Evolutionary conservation across 257 asterid species (phyloP).

Genomic region (Capsicum rhomboideum): DNA sequence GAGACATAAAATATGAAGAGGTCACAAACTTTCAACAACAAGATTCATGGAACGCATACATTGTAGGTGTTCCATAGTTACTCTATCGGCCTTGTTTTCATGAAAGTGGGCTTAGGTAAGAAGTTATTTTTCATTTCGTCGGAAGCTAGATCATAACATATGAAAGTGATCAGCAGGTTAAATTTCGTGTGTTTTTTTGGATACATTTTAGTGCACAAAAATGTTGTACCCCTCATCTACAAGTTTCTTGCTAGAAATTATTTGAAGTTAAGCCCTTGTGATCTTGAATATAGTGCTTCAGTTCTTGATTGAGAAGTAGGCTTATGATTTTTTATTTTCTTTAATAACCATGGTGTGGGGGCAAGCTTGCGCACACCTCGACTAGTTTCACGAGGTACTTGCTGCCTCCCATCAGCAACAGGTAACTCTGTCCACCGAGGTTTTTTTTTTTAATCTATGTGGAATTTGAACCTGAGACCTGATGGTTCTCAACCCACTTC

Average conservation of each 20-base stretch:
- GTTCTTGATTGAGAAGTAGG: neutral
- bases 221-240: neutral
- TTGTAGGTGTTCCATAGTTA: conserved; percentile 65
- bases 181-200: neutral
- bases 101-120: neutral
- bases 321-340: neutral
- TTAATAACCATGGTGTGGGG: no score
- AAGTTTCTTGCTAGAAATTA: neutral
- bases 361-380: no score
- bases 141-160: neutral
- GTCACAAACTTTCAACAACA: conserved; percentile 75
- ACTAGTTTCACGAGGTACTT: no score
- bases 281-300: neutral
- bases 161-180: neutral
- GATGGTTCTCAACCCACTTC: no score
- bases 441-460: no score
- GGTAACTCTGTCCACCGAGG: no score
- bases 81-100: neutral
- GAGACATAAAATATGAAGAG: conserved; percentile 78
- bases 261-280: neutral
- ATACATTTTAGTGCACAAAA: neutral
- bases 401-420: no score
- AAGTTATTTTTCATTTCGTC: neutral
- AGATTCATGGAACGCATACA: conserved; percentile 96
- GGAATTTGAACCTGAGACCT: no score